These are phyloP conservation scores for Alternaria viburni DNA, from an alignment of 2,329 filamentous ascomycete genomes.

Conservation along the genomic window DNA sequence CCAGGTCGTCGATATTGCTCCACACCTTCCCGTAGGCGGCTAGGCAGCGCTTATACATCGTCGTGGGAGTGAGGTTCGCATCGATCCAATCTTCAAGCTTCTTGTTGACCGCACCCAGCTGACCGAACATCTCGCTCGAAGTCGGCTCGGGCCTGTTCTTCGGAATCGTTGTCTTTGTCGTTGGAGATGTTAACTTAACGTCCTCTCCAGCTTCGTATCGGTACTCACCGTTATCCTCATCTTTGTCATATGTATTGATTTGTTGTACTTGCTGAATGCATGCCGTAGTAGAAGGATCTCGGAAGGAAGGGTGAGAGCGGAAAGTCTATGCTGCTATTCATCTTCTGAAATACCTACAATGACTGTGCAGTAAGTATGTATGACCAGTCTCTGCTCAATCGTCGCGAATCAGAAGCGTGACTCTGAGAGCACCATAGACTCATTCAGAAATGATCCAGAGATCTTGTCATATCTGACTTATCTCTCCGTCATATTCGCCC, in stretches of 20 bases:
- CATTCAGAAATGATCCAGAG: too few relatives aligned
- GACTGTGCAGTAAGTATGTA: background rate
- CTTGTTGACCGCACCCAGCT: too few relatives aligned
- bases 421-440: background rate
- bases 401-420: background rate
- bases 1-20: background rate
- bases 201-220: background rate
- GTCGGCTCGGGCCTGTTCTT: background rate
- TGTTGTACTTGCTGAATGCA: too few relatives aligned
- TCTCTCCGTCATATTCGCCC: too few relatives aligned
- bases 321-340: background rate
- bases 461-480: too few relatives aligned
- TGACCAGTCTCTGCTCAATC: background rate
- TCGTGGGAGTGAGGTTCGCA: too few relatives aligned
- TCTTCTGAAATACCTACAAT: background rate
- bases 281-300: background rate
- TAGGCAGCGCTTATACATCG: background rate
- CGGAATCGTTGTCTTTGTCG: background rate
- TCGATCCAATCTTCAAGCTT: too few relatives aligned
- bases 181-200: background rate
- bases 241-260: background rate
- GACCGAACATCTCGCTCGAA: background rate
- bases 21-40: background rate
- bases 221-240: background rate
- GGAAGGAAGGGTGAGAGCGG: constrained; percentile 6